These are phyloP conservation scores for Margaritispora aquatica DNA, from an alignment of 495 filamentous ascomycete genomes.

Conservation along the genomic window DNA sequence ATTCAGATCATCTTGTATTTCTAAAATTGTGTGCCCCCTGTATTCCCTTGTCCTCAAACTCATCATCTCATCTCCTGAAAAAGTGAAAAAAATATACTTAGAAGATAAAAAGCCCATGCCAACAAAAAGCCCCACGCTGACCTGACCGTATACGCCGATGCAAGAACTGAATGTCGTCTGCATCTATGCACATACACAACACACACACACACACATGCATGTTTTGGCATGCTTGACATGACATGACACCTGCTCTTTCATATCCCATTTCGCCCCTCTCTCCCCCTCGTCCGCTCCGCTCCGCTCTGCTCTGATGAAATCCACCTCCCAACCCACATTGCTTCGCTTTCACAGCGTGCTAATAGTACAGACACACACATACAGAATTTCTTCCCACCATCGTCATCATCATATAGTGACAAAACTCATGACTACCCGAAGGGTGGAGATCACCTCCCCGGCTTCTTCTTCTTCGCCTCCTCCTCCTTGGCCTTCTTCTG, in stretches of 20 bases:
- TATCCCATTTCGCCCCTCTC: not conserved
- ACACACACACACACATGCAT: not conserved
- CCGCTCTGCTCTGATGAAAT: too few relatives aligned
- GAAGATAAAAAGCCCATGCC: too few relatives aligned
- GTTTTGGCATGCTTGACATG: too few relatives aligned
- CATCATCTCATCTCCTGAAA: not conserved
- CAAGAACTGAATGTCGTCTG: not conserved
- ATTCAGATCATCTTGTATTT: too few relatives aligned
- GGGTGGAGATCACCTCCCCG: not conserved
- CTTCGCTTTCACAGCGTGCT: not conserved
- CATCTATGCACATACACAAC: too few relatives aligned
- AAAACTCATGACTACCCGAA: not conserved
- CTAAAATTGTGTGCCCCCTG: too few relatives aligned
- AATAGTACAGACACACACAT: slow-evolving; percentile 10
- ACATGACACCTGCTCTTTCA: too few relatives aligned
- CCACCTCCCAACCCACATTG: not conserved
- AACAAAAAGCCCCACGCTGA: too few relatives aligned
- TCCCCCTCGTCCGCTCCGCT: not conserved
- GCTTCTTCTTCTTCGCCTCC: not conserved
- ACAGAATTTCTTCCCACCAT: not conserved
- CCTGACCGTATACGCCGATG: not conserved
- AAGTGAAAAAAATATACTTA: too few relatives aligned
- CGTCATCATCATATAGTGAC: too few relatives aligned
- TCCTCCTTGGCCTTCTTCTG: slow-evolving; percentile 1
- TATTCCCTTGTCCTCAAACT: not conserved